Conservation (phyloP, 78 protist genomes). For the Pigoraptor vietnamica region DNA sequence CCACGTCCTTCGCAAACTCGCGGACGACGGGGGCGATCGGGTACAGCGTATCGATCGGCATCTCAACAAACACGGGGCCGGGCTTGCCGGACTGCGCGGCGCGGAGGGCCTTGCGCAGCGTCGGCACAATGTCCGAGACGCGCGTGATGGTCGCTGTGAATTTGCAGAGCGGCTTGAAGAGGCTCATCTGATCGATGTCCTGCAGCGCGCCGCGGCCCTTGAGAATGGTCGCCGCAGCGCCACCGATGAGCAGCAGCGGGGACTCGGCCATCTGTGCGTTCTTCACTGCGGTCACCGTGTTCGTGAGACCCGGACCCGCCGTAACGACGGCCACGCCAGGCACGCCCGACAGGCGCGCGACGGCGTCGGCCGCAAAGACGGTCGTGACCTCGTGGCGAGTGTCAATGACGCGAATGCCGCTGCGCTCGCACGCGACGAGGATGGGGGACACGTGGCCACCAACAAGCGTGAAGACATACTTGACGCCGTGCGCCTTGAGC, state of each 20-base stretch:
- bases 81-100: constrained; percentile 54
- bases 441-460: constrained; percentile 80
- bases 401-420: constrained; percentile 54
- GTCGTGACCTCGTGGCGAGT: constrained; percentile 73
- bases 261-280: constrained; percentile 80
- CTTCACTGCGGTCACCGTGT: constrained; percentile 77
- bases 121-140: constrained; percentile 52
- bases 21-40: constrained; percentile 5
- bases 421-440: constrained; percentile 31
- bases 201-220: constrained; percentile 76
- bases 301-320: constrained; percentile 84
- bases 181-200: constrained; percentile 73
- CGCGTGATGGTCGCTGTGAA: constrained; percentile 17
- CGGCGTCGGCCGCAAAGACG: constrained; percentile 84
- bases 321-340: constrained; percentile 80
- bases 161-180: constrained; percentile 58
- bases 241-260: constrained; percentile 67
- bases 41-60: constrained; percentile 67
- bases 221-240: constrained; percentile 64
- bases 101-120: constrained; percentile 45
- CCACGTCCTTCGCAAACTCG: neutral
- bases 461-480: constrained; percentile 51
- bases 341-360: constrained; percentile 60
- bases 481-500: constrained; percentile 48
- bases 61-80: constrained; percentile 77